These are phyloP conservation scores for Pseudotulostoma volvatum DNA, from an alignment of 495 filamentous ascomycete species.

Conservation along the genomic window DNA sequence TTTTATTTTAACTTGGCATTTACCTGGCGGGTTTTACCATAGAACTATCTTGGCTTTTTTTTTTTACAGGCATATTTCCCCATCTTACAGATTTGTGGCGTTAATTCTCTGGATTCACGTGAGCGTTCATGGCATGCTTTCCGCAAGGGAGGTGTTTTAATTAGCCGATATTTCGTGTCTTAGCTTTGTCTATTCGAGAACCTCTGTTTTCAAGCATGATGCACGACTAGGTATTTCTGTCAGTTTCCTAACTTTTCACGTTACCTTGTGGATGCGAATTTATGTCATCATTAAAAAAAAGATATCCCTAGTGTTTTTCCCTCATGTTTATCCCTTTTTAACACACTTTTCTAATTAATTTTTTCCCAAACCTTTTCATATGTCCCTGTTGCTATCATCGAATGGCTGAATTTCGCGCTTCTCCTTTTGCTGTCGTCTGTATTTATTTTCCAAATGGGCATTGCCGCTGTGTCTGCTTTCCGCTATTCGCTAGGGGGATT, in stretches of 20 bases:
- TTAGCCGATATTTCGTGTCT: conserved; percentile 14
- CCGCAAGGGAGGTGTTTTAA: conserved; percentile 10
- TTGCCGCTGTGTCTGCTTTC: background rate
- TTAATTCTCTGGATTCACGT: conserved; percentile 15
- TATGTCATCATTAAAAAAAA: background rate
- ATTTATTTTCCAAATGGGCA: background rate
- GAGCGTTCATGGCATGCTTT: background rate
- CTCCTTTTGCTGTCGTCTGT: background rate
- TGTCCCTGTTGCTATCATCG: no score
- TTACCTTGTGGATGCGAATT: no score
- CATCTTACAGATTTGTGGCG: conserved; percentile 10
- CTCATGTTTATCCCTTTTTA: background rate
- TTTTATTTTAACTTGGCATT: conserved; percentile 13
- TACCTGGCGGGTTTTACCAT: conserved; percentile 19
- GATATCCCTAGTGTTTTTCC: no score
- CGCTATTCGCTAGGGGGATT: background rate
- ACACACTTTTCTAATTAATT: background rate
- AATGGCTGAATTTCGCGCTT: background rate
- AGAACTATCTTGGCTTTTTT: conserved; percentile 15
- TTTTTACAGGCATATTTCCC: conserved; percentile 9
- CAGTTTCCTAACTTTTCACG: no score
- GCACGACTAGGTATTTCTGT: background rate
- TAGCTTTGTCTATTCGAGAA: conserved; percentile 3
- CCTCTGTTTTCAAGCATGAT: background rate
- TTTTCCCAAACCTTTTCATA: background rate